Evolutionary conservation across 202 grass and related monocot species (phyloP).

Genomic region (Setaria italica): DNA sequence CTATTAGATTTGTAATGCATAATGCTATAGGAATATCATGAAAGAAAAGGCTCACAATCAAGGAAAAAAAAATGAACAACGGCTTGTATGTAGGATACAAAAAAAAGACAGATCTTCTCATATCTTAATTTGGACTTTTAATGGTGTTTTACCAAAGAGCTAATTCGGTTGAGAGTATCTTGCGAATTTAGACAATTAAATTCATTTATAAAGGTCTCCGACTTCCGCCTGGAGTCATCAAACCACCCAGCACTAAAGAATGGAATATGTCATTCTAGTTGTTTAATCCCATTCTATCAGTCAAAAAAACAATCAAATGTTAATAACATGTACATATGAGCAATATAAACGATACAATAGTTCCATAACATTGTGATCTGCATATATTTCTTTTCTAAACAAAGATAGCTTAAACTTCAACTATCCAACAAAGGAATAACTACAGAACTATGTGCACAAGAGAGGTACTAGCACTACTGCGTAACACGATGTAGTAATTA

Average conservation of each 20-base stretch:
- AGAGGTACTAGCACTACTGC: neutral
- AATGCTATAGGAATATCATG: constrained; percentile 2
- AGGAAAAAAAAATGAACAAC: neutral
- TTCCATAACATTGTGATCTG: too few species aligned
- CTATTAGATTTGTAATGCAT: constrained; percentile 9
- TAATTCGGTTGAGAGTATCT: neutral
- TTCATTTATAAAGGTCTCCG: neutral
- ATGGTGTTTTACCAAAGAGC: constrained; percentile 1
- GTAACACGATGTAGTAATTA: neutral
- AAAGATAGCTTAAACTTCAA: neutral
- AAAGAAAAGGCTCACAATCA: neutral
- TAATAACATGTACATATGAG: neutral
- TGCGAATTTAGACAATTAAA: neutral
- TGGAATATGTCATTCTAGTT: constrained; percentile 1
- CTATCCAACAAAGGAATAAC: neutral
- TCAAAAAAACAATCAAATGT: neutral
- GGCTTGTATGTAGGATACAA: neutral
- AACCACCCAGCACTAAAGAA: constrained; percentile 17
- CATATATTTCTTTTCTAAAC: too few species aligned
- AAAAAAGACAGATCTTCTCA: neutral
- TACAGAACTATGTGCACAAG: constrained; percentile 23
- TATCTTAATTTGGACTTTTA: neutral
- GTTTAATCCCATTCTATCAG: neutral
- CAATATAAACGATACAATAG: neutral
- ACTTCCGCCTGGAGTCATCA: neutral